Percentiles rank a stretch among this genome's conserved stretches.
Evolutionary conservation across 257 asterid species (phyloP).

Genomic region (Nicotiana sylvestris): DNA sequence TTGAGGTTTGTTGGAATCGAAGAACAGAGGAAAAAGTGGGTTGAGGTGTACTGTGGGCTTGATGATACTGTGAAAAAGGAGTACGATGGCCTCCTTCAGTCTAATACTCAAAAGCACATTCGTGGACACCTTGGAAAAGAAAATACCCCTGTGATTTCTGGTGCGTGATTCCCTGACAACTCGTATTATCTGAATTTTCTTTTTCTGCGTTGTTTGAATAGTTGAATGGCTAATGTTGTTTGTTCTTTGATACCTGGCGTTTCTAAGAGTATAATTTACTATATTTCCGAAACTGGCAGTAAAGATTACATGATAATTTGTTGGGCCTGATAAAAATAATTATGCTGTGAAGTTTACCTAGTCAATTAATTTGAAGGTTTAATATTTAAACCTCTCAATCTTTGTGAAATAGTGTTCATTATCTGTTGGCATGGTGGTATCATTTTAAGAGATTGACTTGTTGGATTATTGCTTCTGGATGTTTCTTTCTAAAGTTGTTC

Average conservation of each 20-base stretch:
- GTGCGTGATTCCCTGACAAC: slow-evolving; percentile 18
- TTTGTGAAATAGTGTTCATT: background rate
- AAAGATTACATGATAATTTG: slow-evolving; percentile 5
- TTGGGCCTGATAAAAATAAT: background rate
- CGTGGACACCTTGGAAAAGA: slow-evolving; percentile 41
- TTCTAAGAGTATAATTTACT: slow-evolving; percentile 2
- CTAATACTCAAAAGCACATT: slow-evolving; percentile 23
- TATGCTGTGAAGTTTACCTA: background rate
- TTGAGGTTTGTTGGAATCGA: slow-evolving; percentile 55
- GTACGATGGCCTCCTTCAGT: slow-evolving; percentile 45
- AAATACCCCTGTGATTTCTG: slow-evolving; percentile 20
- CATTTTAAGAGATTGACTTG: background rate
- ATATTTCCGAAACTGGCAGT: background rate
- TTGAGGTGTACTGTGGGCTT: slow-evolving; percentile 68
- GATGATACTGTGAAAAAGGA: slow-evolving; percentile 40
- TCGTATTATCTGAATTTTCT: background rate
- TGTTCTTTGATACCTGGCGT: background rate
- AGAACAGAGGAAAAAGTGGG: slow-evolving; percentile 72
- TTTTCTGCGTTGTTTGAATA: background rate
- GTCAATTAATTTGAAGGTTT: background rate
- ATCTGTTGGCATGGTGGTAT: background rate
- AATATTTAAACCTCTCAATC: background rate
- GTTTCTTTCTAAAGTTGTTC: background rate
- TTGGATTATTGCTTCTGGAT: background rate
- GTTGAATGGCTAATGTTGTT: background rate